Percentiles rank a stretch among this genome's conserved stretches.
Conservation (phyloP, 106 monocot genomes). For the Narthecium ossifragum region DNA sequence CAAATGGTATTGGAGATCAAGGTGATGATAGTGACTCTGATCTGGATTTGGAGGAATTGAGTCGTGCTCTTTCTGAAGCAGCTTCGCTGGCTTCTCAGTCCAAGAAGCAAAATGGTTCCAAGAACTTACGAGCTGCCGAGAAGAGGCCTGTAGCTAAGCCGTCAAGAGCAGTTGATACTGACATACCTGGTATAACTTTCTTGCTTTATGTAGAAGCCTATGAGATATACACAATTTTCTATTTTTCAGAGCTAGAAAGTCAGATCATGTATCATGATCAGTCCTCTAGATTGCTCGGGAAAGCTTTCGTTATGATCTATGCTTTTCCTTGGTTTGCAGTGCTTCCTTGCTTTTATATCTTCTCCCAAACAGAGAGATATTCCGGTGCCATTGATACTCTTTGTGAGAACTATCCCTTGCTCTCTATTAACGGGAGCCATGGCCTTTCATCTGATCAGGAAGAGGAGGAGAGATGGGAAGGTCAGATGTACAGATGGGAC, state of each 20-base stretch:
- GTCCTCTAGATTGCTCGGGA: too few relatives aligned
- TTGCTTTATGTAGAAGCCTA: not conserved
- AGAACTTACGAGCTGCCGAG: constrained; percentile 7
- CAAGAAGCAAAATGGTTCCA: constrained; percentile 36
- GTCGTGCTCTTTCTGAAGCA: constrained; percentile 46
- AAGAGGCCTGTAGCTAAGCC: constrained; percentile 20
- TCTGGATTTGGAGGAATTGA: constrained; percentile 53
- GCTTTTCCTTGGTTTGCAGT: constrained; percentile 35
- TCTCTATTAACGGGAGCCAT: constrained; percentile 44
- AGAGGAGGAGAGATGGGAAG: constrained; percentile 76
- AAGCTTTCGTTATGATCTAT: not conserved
- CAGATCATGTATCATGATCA: too few relatives aligned
- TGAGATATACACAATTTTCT: too few relatives aligned
- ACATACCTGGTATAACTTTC: constrained; percentile 34
- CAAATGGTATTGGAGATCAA: constrained; percentile 7
- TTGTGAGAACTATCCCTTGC: constrained; percentile 21
- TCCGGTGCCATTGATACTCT: not conserved
- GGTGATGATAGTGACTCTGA: constrained; percentile 33
- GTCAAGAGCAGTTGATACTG: constrained; percentile 21
- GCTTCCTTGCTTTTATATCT: constrained; percentile 93
- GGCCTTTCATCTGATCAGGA: constrained; percentile 15
- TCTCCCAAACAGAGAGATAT: constrained; percentile 32
- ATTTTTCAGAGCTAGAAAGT: too few relatives aligned
- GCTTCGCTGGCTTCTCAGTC: constrained; percentile 25
- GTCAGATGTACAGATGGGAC: constrained; percentile 81